Evolutionary conservation across 805 yeast genomes (phyloP), one percentile per base, ranked within the genome.

Genomic region (Metschnikowia proteae): DNA sequence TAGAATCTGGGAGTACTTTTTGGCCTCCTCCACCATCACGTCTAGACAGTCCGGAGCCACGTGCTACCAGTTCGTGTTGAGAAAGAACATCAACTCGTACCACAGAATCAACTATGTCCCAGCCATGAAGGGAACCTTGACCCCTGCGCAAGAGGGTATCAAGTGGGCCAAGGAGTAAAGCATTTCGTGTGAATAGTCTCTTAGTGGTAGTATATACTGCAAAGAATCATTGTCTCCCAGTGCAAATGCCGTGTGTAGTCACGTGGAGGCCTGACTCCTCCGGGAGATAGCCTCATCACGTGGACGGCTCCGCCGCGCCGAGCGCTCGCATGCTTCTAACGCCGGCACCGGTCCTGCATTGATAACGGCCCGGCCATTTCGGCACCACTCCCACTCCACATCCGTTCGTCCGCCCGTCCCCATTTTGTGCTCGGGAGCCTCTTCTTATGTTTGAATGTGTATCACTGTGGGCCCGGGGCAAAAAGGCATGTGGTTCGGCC

Each of bases 11-110:
- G 95, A 88, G 73, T 88, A 70, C 76, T 89, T 89, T 75, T 80
- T 89, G 63, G 88, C 95, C 54, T 79, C 78, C 41, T 86, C 96
- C 13, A 81, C 87, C 47, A 86, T 89, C 62, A 83, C 86, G 54
- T 83, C 96, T 11, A 87, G 97, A 79, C 96, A 89, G 75, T 96
- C 96, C 60, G 82, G 91, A 60, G 96, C 96, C 38, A 82, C 96
- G 47, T 88, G 96, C 70, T 90, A 80, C 76, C 97, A 89, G 76
- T 86, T 89, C 66, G 85, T 86, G 43, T 77, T 89, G 76, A 84
- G 96, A 78, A 89, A 89, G 82, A 90, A 89, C 71, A 63, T 89
- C 64, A 90, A 89, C 72, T 74, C 88, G 49, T 84, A 84, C 67
- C 92, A 88, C 68, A 83, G 96, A 70, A 75, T 88, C 57, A 86